phyloP scores from a whole-genome alignment of 2,329 filamentous ascomycete genomes.

The Hymenoscyphus infarciens region DNA sequence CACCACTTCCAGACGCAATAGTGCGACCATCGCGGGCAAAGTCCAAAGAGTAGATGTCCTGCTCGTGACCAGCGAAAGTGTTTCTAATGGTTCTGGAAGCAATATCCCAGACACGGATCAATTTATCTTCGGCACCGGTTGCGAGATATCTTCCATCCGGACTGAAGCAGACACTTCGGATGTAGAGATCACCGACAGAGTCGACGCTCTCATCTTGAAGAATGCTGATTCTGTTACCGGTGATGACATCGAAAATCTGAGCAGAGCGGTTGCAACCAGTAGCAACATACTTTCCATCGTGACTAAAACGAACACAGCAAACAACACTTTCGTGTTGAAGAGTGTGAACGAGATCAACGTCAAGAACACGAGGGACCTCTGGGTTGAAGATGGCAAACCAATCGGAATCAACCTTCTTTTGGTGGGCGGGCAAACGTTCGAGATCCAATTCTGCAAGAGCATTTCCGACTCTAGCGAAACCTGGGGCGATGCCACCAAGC shows the following conservation, averaged over 20 bases:
- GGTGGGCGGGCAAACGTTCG: conserved; percentile 76
- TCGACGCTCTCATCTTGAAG: conserved; percentile 86
- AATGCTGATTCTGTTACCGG: conserved; percentile 82
- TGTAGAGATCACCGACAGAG: conserved; percentile 89
- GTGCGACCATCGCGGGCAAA: conserved; percentile 90
- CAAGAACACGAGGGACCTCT: conserved; percentile 79
- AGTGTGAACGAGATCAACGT: conserved; percentile 92
- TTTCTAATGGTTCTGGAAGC: conserved; percentile 77
- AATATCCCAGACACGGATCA: conserved; percentile 98
- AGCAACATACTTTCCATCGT: conserved; percentile 91
- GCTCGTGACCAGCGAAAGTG: conserved; percentile 93
- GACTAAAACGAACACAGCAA: conserved; percentile 95
- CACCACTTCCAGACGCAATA: conserved; percentile 92
- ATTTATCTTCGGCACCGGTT: conserved; percentile 95
- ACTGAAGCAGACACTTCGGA: conserved; percentile 97
- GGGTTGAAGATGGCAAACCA: conserved; percentile 99
- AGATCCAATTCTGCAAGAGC: conserved; percentile 82
- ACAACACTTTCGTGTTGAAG: conserved; percentile 93
- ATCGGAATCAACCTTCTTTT: conserved; percentile 85
- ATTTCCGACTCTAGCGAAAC: conserved; percentile 55
- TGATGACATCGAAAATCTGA: conserved; percentile 94
- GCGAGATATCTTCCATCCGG: conserved; percentile 91
- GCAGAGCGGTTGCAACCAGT: conserved; percentile 98
- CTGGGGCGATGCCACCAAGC: conserved; percentile 41
- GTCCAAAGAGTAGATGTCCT: conserved; percentile 96